phyloP scores from a whole-genome alignment of 768 basidiomycete species.

The Auricularia cornea region DNA sequence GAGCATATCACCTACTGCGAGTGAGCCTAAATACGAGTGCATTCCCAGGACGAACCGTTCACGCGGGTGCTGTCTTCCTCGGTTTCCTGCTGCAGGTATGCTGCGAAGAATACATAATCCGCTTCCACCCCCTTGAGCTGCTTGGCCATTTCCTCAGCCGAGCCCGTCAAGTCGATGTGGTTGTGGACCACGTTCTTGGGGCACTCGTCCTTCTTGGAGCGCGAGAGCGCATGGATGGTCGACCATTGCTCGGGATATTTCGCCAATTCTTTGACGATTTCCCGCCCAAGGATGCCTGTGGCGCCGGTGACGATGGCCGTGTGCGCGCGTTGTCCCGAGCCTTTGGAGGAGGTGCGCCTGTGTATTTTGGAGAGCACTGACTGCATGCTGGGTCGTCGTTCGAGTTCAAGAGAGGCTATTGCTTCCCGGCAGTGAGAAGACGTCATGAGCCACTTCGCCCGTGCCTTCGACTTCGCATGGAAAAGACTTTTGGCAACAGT shows the following conservation, averaged over 20 bases:
- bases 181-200: neutral
- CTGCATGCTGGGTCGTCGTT: neutral
- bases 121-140: neutral
- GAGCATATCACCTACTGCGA: neutral
- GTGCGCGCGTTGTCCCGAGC: neutral
- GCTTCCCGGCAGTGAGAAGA: too few relatives aligned
- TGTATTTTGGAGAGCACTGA: neutral
- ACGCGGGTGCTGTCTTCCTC: neutral
- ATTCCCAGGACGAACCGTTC: neutral
- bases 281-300: neutral
- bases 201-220: neutral
- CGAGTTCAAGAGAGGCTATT: neutral
- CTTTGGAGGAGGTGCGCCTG: neutral
- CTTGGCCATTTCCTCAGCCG: neutral
- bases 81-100: neutral
- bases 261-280: neutral
- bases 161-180: neutral
- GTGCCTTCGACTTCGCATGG: too few relatives aligned
- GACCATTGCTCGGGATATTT: neutral
- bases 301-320: neutral
- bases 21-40: neutral
- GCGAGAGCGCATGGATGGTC: constrained; percentile 2
- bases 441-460: too few relatives aligned
- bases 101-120: constrained; percentile 1
- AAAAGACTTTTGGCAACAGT: too few relatives aligned